A percentile compares a stretch with the other conserved stretches of the same genome.
Evolutionary conservation across 495 filamentous ascomycete species (phyloP).

Genomic region (Penicillium cinerascens): DNA sequence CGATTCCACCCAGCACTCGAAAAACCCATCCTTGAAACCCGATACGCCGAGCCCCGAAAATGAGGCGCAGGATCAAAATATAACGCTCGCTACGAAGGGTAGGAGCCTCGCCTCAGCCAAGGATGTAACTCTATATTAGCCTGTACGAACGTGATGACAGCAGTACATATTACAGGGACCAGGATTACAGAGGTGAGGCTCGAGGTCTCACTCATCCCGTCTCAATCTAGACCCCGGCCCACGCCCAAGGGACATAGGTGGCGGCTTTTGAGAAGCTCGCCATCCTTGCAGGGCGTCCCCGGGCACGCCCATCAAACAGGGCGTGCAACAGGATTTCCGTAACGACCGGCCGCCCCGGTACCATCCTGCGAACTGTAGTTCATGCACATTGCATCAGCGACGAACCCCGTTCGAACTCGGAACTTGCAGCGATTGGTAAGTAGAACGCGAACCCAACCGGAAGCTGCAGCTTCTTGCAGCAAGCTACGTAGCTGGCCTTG

Average conservation of each 20-base stretch:
- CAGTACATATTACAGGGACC: constrained; percentile 1
- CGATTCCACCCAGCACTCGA: background rate
- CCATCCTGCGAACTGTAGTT: constrained; percentile 22
- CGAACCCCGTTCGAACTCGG: background rate
- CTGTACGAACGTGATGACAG: constrained; percentile 3
- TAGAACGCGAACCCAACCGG: background rate
- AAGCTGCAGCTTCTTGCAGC: constrained; percentile 7
- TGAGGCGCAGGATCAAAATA: background rate
- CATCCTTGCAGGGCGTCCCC: constrained; percentile 7
- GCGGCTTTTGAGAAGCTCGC: background rate
- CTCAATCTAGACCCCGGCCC: background rate
- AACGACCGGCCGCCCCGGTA: background rate
- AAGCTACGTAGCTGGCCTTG: background rate
- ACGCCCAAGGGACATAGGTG: background rate
- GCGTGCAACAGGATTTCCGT: background rate
- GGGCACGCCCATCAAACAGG: background rate
- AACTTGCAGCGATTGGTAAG: background rate
- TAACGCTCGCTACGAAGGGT: background rate
- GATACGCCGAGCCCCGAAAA: background rate
- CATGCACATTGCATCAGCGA: constrained; percentile 16
- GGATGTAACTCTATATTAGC: background rate
- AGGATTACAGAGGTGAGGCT: constrained; percentile 1
- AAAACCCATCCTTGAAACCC: background rate
- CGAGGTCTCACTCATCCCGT: background rate
- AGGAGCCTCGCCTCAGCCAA: background rate